Evolutionary conservation across 208 protist species (phyloP).

Genomic region (Trypanosoma rangeli): DNA sequence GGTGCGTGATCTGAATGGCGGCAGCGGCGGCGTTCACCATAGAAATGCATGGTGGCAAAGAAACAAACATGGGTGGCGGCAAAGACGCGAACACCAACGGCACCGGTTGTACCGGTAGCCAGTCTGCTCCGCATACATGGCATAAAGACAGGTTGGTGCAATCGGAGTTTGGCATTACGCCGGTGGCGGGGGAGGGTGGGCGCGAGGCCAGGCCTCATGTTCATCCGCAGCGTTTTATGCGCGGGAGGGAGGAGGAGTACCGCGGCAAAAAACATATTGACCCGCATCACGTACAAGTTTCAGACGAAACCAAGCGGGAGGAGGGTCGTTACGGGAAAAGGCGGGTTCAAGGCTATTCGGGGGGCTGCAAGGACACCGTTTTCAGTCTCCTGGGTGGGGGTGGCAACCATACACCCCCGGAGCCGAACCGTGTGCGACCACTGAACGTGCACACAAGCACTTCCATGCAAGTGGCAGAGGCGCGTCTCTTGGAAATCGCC

Average conservation of each 20-base stretch:
- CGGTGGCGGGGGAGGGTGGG: background rate
- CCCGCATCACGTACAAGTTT: conserved; percentile 54
- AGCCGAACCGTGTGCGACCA: conserved; percentile 9
- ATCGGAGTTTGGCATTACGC: conserved; percentile 17
- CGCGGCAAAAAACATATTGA: conserved; percentile 49
- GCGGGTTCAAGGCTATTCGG: conserved; percentile 27
- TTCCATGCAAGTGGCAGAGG: conserved; percentile 41
- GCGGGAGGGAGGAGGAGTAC: conserved; percentile 12
- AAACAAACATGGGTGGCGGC: background rate
- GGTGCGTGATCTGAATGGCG: background rate
- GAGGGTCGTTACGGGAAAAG: conserved; percentile 60
- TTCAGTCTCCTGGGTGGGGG: conserved; percentile 31
- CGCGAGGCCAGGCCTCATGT: conserved; percentile 6
- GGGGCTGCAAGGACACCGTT: conserved; percentile 27
- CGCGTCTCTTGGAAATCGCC: conserved; percentile 44
- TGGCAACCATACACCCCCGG: conserved; percentile 14
- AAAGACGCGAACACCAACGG: background rate
- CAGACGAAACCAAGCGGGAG: conserved; percentile 63
- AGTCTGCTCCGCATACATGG: background rate
- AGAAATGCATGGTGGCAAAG: background rate
- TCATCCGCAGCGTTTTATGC: conserved; percentile 14
- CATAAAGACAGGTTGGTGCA: conserved; percentile 12
- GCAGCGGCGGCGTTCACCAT: background rate
- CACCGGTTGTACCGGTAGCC: background rate
- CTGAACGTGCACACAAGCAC: conserved; percentile 19